Conservation (phyloP, 2,329 filamentous ascomycete genomes). For the Hypocrella siamensis region DNA sequence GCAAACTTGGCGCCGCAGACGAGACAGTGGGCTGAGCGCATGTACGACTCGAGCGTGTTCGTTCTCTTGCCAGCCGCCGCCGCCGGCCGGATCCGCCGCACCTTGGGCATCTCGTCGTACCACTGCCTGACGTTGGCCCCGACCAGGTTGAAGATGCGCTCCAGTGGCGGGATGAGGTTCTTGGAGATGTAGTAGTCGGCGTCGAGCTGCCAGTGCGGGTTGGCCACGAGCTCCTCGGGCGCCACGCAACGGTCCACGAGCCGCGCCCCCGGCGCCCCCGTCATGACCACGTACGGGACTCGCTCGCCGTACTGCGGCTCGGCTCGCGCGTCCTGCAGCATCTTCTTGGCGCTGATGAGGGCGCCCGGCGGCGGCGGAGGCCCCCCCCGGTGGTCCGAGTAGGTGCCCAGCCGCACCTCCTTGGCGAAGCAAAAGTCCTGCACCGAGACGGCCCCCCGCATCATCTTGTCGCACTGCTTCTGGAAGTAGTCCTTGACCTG, state of each 20-base stretch:
- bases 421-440: constrained; percentile 94
- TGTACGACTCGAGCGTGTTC: constrained; percentile 90
- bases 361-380: constrained; percentile 72
- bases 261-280: constrained; percentile 70
- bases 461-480: constrained; percentile 78
- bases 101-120: constrained; percentile 95
- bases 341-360: constrained; percentile 69
- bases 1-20: constrained; percentile 39
- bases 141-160: constrained; percentile 92
- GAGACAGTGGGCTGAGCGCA: constrained; percentile 65
- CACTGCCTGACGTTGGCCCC: constrained; percentile 80
- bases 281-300: constrained; percentile 85
- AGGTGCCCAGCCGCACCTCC: constrained; percentile 81
- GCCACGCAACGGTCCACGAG: constrained; percentile 82
- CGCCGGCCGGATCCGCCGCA: constrained; percentile 47
- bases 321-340: constrained; percentile 71
- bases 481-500: constrained; percentile 86
- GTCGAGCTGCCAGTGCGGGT: constrained; percentile 67
- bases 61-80: constrained; percentile 31
- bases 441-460: constrained; percentile 73
- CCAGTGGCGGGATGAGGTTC: constrained; percentile 85
- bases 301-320: constrained; percentile 94
- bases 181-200: constrained; percentile 95
- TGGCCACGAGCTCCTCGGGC: constrained; percentile 65
- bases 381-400: constrained; percentile 63